phyloP scores from a whole-genome alignment of 768 basidiomycete genomes.

The Peribolospora kevripleyi region DNA sequence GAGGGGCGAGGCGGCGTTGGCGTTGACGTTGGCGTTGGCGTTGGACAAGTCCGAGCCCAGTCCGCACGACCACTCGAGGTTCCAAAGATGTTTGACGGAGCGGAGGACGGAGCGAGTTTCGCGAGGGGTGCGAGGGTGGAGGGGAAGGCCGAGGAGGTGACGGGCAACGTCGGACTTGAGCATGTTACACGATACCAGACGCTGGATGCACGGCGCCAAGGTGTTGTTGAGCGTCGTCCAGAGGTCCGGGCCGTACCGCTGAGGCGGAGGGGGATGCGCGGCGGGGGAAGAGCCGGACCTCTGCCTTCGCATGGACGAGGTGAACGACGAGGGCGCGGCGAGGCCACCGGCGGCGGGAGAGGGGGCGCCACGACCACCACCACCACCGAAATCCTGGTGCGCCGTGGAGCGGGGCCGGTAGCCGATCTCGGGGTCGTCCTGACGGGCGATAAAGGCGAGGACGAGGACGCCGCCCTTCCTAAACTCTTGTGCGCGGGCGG shows the following conservation, averaged over 20 bases:
- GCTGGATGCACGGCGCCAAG: conserved; percentile 12
- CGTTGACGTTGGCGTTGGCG: not conserved
- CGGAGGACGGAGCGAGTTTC: conserved; percentile 10
- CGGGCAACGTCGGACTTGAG: conserved; percentile 14
- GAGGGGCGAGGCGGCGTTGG: no score
- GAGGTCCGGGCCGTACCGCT: conserved; percentile 8
- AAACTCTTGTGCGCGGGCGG: conserved; percentile 13
- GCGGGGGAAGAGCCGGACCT: not conserved
- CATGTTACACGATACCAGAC: conserved; percentile 13
- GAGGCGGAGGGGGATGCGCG: not conserved
- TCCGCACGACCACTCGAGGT: conserved; percentile 2
- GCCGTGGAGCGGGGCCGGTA: no score
- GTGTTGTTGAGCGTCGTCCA: conserved; percentile 11
- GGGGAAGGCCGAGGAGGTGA: conserved; percentile 11
- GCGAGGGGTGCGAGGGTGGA: conserved; percentile 11
- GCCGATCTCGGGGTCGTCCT: conserved; percentile 2
- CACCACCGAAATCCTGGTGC: no score
- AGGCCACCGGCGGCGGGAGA: not conserved
- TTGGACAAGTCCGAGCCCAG: not conserved
- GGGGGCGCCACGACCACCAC: no score
- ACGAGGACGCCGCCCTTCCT: conserved; percentile 12
- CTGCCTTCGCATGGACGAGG: not conserved
- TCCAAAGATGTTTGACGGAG: conserved; percentile 10
- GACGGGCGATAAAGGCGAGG: conserved; percentile 12
- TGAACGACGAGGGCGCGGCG: not conserved